phyloP scores from a whole-genome alignment of 768 basidiomycete species.

The Tubosaeta brunneosetosa region DNA sequence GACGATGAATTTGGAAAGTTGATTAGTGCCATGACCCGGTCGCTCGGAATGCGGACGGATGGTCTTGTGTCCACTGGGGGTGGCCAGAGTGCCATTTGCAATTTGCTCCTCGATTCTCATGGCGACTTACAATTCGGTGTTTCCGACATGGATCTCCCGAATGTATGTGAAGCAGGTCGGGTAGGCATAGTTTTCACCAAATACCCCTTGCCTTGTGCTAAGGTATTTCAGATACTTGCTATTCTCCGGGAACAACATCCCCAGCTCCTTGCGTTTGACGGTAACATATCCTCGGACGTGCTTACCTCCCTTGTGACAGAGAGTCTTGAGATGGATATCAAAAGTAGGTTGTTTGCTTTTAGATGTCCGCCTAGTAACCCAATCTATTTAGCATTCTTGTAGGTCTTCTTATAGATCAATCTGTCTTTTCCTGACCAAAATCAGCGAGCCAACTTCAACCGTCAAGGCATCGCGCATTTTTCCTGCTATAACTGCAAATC shows the following conservation, averaged over 20 bases:
- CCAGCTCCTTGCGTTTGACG: constrained; percentile 66
- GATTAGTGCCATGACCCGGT: constrained; percentile 50
- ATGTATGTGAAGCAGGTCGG: constrained; percentile 41
- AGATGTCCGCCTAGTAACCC: constrained; percentile 1
- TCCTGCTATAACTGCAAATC: constrained; percentile 47
- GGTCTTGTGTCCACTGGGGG: constrained; percentile 51
- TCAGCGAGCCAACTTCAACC: constrained; percentile 93
- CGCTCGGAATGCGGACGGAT: constrained; percentile 76
- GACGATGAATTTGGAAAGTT: constrained; percentile 72
- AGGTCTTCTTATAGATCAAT: constrained; percentile 22
- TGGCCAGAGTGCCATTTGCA: constrained; percentile 75
- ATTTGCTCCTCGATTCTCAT: constrained; percentile 67
- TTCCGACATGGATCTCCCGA: constrained; percentile 82
- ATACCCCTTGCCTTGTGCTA: background rate
- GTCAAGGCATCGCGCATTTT: constrained; percentile 71
- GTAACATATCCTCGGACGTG: constrained; percentile 56
- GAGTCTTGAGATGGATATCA: constrained; percentile 44
- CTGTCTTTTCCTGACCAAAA: constrained; percentile 5
- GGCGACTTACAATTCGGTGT: constrained; percentile 81
- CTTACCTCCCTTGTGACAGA: constrained; percentile 49
- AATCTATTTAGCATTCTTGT: constrained; percentile 66
- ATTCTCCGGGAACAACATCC: constrained; percentile 50
- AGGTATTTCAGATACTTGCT: constrained; percentile 42
- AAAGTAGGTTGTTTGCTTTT: constrained; percentile 41
- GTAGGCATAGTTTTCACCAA: constrained; percentile 28